Conservation (phyloP, 2,329 filamentous ascomycete genomes). For the Paraconiothyrium brasiliense region DNA sequence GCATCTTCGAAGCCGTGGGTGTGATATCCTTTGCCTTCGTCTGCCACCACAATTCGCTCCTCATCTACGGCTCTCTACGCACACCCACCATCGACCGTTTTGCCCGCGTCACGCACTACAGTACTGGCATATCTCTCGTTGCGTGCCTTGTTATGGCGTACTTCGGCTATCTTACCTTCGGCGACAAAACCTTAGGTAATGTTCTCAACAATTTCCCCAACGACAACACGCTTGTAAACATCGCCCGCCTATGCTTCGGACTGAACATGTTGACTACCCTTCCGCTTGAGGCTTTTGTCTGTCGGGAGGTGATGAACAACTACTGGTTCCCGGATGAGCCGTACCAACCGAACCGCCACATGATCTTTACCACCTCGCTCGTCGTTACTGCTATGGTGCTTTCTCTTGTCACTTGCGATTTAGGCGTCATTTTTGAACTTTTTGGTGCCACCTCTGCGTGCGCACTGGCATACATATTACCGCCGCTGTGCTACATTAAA, state of each 20-base stretch:
- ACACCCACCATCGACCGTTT: slow-evolving; percentile 97
- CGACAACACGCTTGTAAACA: slow-evolving; percentile 91
- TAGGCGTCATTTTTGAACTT: slow-evolving; percentile 93
- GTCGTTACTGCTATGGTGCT: slow-evolving; percentile 81
- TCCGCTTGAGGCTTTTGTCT: slow-evolving; percentile 96
- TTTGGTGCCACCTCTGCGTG: slow-evolving; percentile 96
- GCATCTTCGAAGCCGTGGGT: slow-evolving; percentile 94
- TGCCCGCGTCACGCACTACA: slow-evolving; percentile 90
- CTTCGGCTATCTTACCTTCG: slow-evolving; percentile 90
- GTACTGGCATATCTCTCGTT: slow-evolving; percentile 87
- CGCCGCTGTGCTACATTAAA: slow-evolving; percentile 94
- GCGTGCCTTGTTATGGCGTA: slow-evolving; percentile 90
- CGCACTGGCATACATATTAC: slow-evolving; percentile 92
- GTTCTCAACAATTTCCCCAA: slow-evolving; percentile 97
- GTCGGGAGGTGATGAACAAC: slow-evolving; percentile 93
- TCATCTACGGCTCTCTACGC: slow-evolving; percentile 95
- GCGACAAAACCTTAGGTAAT: slow-evolving; percentile 90
- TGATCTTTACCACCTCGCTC: slow-evolving; percentile 84
- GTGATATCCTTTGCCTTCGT: slow-evolving; percentile 93
- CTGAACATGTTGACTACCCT: slow-evolving; percentile 99
- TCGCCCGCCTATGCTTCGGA: slow-evolving; percentile 93
- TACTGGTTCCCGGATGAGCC: slow-evolving; percentile 78
- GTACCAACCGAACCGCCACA: slow-evolving; percentile 83
- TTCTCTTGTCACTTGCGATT: slow-evolving; percentile 87
- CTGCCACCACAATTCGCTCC: slow-evolving; percentile 91